A percentile compares a stretch with the other conserved stretches of the same genome.
phyloP scores from a whole-genome alignment of 768 basidiomycete genomes.

The Podaxis sp. region DNA sequence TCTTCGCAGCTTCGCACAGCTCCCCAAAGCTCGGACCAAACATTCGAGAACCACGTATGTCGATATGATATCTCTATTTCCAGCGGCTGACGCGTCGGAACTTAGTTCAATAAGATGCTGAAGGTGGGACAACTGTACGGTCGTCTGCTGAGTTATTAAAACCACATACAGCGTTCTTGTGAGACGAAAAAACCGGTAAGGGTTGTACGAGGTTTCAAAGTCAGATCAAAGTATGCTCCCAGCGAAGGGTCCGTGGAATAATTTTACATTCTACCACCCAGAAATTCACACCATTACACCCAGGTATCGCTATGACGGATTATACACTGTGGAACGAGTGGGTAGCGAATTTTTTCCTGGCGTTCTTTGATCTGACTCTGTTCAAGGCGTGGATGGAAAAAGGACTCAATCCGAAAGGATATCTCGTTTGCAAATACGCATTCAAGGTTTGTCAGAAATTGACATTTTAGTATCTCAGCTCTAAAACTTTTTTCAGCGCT shows the following conservation, averaged over 20 bases:
- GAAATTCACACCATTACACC: not conserved
- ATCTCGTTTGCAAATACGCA: constrained; percentile 80
- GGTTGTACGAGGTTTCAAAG: constrained; percentile 84
- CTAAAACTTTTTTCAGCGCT: constrained; percentile 32
- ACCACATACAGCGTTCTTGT: constrained; percentile 51
- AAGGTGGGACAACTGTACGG: constrained; percentile 33
- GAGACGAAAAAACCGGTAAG: constrained; percentile 80
- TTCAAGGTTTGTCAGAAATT: constrained; percentile 54
- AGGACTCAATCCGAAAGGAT: constrained; percentile 66
- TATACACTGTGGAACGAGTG: constrained; percentile 77
- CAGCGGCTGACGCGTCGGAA: not conserved
- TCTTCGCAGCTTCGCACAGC: constrained; percentile 76
- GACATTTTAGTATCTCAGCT: not conserved
- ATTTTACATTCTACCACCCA: not conserved
- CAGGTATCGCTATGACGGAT: constrained; percentile 88
- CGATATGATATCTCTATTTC: not conserved
- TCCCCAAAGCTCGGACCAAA: constrained; percentile 80
- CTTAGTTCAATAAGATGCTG: constrained; percentile 63
- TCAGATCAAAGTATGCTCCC: constrained; percentile 70
- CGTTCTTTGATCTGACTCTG: not conserved
- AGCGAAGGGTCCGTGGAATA: constrained; percentile 54
- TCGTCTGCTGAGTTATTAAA: not conserved
- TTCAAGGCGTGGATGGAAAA: constrained; percentile 68
- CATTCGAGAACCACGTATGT: constrained; percentile 60
- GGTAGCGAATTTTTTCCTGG: constrained; percentile 1